Evolutionary conservation across 768 basidiomycete genomes (phyloP), one percentile per base, ranked within the genome.

Genomic region (Auriscalpium microsporum): DNA sequence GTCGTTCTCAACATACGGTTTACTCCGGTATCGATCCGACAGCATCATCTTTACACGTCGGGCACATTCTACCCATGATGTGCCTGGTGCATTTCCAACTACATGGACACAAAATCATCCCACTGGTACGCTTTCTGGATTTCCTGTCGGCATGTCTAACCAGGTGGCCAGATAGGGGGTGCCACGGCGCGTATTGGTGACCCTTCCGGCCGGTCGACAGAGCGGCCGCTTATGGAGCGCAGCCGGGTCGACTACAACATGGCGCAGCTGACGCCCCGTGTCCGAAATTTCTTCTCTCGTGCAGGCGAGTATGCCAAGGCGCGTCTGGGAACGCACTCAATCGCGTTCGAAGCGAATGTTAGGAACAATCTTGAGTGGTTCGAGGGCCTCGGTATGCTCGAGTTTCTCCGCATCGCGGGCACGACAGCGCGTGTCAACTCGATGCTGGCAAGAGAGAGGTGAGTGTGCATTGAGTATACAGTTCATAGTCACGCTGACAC

Each of bases 141-240:
- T 16, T 45, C 33, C 52, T 38, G 7, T 50, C 47, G 4, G 7
- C 40, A 58, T 45, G 34, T 9, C n/a, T 35, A 34, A 28, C 34
- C 52, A 48, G 5, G 47, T 33, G 40, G 36, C 42, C 35, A 98
- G 95, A 88, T 97, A 67, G 95, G 96, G 35, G 94, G 93, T 1
- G 94, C 93, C 9, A 98, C 95, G 0, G 96, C 93, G 9, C 83
- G 87, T n/a, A 86, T 99, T 46, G 96, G 96, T 7, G 96, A 99
- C 66, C 96, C 96, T 8, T 95, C 94, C 4, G 95, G 96, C 2
- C 79, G 94, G 37, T 77, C 79, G 5, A 81, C 81, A 0, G 95
- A 96, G 69, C 83, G 96, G 19, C 79, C 83, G 53, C 76, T 82
- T 4, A 80, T 92, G 5, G 75, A 84, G 37, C 68, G 70, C 11